phyloP scores from a whole-genome alignment of 345 rosid species.

The Brassica juncea region DNA sequence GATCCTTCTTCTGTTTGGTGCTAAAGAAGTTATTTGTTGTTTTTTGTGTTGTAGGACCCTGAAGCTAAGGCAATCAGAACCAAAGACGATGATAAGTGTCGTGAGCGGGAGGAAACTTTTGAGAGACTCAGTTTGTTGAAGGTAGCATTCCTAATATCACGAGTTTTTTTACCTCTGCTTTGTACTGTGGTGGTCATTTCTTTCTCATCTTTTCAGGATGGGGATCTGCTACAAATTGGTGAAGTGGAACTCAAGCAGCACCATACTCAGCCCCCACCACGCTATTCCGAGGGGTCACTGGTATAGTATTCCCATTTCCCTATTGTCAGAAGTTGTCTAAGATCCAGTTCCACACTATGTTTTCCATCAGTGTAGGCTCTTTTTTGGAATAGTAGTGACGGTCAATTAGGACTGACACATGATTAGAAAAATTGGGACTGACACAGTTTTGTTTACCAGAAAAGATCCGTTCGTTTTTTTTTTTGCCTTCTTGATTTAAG shows the following conservation, averaged over 20 bases:
- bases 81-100: conserved; percentile 49
- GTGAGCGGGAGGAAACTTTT: conserved; percentile 52
- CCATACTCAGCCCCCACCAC: conserved; percentile 77
- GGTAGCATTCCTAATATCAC: conserved; percentile 48
- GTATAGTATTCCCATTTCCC: conserved; percentile 46
- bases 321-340: conserved; percentile 16
- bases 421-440: conserved; percentile 17
- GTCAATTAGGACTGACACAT: not conserved
- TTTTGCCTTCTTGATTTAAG: conserved; percentile 1
- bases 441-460: not conserved
- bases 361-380: not conserved
- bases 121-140: conserved; percentile 58
- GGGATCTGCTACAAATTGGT: conserved; percentile 54
- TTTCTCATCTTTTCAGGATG: conserved; percentile 51
- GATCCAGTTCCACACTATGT: conserved; percentile 7
- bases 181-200: conserved; percentile 15
- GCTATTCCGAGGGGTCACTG: conserved; percentile 92
- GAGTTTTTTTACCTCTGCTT: not conserved
- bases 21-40: conserved; percentile 19
- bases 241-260: conserved; percentile 71
- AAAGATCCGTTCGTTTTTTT: not conserved
- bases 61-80: conserved; percentile 58
- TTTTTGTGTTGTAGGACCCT: conserved; percentile 57
- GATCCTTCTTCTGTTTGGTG: conserved; percentile 11
- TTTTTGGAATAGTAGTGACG: not conserved